Percentiles rank a stretch among this genome's conserved stretches.
These are phyloP conservation scores for Aspergillus sp. DNA, from an alignment of 2,329 filamentous ascomycete species.

Conservation along the genomic window DNA sequence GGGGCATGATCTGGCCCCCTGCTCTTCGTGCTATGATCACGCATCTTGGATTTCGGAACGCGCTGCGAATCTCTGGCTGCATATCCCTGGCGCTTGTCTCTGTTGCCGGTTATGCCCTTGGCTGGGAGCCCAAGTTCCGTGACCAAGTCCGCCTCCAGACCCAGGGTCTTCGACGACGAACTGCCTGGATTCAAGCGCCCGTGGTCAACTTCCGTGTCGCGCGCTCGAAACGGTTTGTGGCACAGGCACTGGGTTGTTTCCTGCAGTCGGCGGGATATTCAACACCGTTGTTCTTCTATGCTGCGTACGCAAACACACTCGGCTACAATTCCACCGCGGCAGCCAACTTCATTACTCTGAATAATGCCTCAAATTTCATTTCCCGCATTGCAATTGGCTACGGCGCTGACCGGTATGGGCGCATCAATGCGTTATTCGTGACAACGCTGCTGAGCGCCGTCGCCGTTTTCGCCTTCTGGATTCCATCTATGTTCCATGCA, in stretches of 20 bases:
- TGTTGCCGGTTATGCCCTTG: slow-evolving; percentile 24
- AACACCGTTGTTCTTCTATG: slow-evolving; percentile 42
- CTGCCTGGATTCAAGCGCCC: slow-evolving; percentile 27
- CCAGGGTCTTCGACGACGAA: slow-evolving; percentile 15
- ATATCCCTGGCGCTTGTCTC: slow-evolving; percentile 32
- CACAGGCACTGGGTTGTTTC: slow-evolving; percentile 38
- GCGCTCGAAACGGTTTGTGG: slow-evolving; percentile 32
- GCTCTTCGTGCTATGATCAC: slow-evolving; percentile 32
- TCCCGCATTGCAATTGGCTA: slow-evolving; percentile 42
- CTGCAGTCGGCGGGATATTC: slow-evolving; percentile 43
- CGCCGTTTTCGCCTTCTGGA: slow-evolving; percentile 28
- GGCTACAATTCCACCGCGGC: slow-evolving; percentile 38
- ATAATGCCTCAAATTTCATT: slow-evolving; percentile 43
- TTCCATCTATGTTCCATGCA: slow-evolving; percentile 23
- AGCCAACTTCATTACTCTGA: slow-evolving; percentile 43
- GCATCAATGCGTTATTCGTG: slow-evolving; percentile 42
- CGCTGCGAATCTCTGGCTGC: slow-evolving; percentile 34
- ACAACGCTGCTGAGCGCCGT: slow-evolving; percentile 33
- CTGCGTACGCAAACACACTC: slow-evolving; percentile 41
- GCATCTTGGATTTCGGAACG: slow-evolving; percentile 39
- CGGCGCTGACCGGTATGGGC: slow-evolving; percentile 39
- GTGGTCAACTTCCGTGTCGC: slow-evolving; percentile 33
- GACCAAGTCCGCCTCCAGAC: slow-evolving; percentile 22
- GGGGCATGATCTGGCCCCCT: slow-evolving; percentile 42
- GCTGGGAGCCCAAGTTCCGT: slow-evolving; percentile 32